Evolutionary conservation across 495 filamentous ascomycete species (phyloP), one percentile per base, ranked within the genome.

Genomic region (Penicillium cosmopolitanum): DNA sequence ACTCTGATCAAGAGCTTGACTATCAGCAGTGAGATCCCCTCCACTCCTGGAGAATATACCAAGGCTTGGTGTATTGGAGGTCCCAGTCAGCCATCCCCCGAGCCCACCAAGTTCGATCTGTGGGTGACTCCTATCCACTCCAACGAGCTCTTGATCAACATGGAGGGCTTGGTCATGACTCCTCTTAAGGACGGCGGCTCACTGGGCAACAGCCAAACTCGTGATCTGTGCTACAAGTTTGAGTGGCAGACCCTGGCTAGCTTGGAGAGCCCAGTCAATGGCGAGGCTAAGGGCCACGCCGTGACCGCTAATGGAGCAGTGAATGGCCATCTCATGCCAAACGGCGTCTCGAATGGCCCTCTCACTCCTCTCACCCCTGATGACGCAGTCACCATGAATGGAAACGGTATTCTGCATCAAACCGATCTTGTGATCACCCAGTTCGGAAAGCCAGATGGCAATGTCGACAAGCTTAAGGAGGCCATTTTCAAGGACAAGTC

Each of bases 201-300:
- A 12, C 16, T 55, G 40, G 50, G 56, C 16, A 43, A 50, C 16
- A 47, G 50, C n/a, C 48, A 63, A 9, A 31, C 48, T 13, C 57
- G 67, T 9, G 66, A 70, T 19, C 51, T 74, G 15, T 75, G 73
- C 66, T 77, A 72, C 44, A 77, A 74, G 57, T 42, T 74, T 7
- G 53, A 70, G 25, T 77, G 73, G 73, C 60, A 69, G 18, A 56
- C 71, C 1, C 57, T 74, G 16, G 50, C 50, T 13, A 55, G 58
- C 13, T 11, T 36, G 28, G 60, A 64, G 31, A 50, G 40, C 8
- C 11, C 15, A 11, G 10, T 33, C 23, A 38, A 52, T n/a, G 34
- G 9, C 25, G 61, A 64, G 19, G 4, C 47, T 8, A 53, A 63
- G 28, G 60, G 28, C 13, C 44, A 55, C n/a, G 53, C 50, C 1